Percentiles rank a stretch among this genome's conserved stretches.
phyloP scores from a whole-genome alignment of 139 green algal species.

The Coelastrella sp. region DNA sequence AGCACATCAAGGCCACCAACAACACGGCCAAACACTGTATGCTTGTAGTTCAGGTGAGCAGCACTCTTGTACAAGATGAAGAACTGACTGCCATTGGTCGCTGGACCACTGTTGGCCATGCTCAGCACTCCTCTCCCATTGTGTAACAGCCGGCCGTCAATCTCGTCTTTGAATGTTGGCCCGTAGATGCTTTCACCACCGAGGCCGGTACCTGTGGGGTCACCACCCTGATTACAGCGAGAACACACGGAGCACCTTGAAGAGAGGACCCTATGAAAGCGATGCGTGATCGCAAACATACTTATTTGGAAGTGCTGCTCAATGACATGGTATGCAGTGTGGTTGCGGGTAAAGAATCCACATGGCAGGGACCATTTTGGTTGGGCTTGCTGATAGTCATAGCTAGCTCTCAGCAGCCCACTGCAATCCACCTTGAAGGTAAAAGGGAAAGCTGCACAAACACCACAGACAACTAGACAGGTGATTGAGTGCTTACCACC shows the following conservation, averaged over 20 bases:
- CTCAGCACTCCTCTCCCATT: slow-evolving; percentile 86
- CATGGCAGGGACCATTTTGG: too few relatives aligned
- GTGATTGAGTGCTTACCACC: too few relatives aligned
- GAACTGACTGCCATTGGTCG: slow-evolving; percentile 85
- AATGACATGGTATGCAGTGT: too few relatives aligned
- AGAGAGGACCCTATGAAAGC: too few relatives aligned
- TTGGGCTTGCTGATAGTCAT: too few relatives aligned
- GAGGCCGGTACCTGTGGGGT: slow-evolving; percentile 94
- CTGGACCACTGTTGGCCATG: slow-evolving; percentile 94
- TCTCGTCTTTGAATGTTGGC: slow-evolving; percentile 83
- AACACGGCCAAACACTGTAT: slow-evolving; percentile 72
- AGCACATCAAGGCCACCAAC: slow-evolving; percentile 91
- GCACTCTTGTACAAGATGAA: slow-evolving; percentile 82
- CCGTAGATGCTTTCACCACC: slow-evolving; percentile 95
- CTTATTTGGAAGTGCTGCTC: too few relatives aligned
- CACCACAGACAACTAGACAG: background rate
- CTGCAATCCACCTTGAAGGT: too few relatives aligned
- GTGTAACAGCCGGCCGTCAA: slow-evolving; percentile 59
- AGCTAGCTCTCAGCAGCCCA: too few relatives aligned
- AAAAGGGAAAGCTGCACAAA: too few relatives aligned
- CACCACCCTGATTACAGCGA: slow-evolving; percentile 96
- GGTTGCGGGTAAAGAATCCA: too few relatives aligned
- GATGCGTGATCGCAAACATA: too few relatives aligned
- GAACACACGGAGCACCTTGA: too few relatives aligned
- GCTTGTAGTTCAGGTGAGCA: slow-evolving; percentile 95